Conservation (phyloP, 306 rosid genomes). For the Neltuma alba region DNA sequence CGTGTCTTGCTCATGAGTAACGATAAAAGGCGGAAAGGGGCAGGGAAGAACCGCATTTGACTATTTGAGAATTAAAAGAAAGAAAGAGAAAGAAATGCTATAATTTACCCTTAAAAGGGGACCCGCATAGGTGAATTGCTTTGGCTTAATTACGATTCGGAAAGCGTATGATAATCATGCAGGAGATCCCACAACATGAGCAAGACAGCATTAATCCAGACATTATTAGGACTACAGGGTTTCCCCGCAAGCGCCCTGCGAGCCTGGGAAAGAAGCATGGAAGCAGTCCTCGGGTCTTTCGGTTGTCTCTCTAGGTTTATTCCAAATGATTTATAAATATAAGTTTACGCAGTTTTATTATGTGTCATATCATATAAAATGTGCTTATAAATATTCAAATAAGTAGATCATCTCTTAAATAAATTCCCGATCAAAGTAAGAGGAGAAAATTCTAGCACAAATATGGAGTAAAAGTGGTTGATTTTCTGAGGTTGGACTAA, state of each 20-base stretch:
- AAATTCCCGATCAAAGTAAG: background rate
- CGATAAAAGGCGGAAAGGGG: slow-evolving; percentile 45
- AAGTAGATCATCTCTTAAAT: too few species aligned
- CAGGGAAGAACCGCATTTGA: background rate
- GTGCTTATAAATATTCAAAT: too few species aligned
- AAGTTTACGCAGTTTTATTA: too few species aligned
- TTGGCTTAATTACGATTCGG: background rate
- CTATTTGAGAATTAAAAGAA: too few species aligned
- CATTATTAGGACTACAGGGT: background rate
- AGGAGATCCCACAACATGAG: background rate
- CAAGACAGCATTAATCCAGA: background rate
- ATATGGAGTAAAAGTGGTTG: background rate
- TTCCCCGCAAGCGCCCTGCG: too few species aligned
- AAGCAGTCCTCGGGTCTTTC: background rate
- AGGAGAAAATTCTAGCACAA: too few species aligned
- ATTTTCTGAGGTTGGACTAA: background rate
- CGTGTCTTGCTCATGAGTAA: slow-evolving; percentile 40
- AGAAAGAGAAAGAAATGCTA: too few species aligned
- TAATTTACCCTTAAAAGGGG: background rate
- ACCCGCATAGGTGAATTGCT: background rate
- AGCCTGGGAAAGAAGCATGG: background rate
- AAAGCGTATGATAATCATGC: background rate
- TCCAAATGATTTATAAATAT: too few species aligned
- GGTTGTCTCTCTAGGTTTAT: too few species aligned
- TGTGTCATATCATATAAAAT: too few species aligned